Conservation (phyloP, 192 early-diverging fungal species). For the Gigaspora rosea region DNA sequence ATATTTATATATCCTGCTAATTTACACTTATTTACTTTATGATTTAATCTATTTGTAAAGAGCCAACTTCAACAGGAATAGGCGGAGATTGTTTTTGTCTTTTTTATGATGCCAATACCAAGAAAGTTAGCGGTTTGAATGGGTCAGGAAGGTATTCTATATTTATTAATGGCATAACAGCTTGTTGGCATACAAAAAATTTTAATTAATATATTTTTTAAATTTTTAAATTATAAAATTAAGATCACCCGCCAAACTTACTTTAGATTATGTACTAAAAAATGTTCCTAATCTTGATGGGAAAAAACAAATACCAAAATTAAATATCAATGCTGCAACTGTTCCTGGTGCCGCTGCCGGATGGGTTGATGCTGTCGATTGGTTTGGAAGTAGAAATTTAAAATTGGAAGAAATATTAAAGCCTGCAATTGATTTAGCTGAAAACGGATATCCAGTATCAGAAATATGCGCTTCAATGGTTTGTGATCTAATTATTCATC, state of each 20-base stretch:
- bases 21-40: not conserved
- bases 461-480: slow-evolving; percentile 49
- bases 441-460: slow-evolving; percentile 66
- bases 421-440: slow-evolving; percentile 71
- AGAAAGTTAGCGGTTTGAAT: slow-evolving; percentile 58
- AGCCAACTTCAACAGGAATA: slow-evolving; percentile 73
- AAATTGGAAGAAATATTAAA: slow-evolving; percentile 55
- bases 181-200: too few species aligned
- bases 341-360: slow-evolving; percentile 77
- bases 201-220: slow-evolving; percentile 11
- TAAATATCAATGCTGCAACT: slow-evolving; percentile 55
- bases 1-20: not conserved
- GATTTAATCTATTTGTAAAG: slow-evolving; percentile 40
- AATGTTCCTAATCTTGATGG: slow-evolving; percentile 33
- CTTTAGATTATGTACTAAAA: slow-evolving; percentile 45
- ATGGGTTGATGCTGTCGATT: slow-evolving; percentile 66
- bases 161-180: too few species aligned
- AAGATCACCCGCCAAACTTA: slow-evolving; percentile 57
- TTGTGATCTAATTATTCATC: too few species aligned
- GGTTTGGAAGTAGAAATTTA: slow-evolving; percentile 65
- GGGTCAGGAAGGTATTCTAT: slow-evolving; percentile 56
- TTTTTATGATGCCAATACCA: slow-evolving; percentile 66
- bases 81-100: slow-evolving; percentile 83
- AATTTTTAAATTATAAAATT: not conserved
- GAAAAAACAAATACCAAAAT: slow-evolving; percentile 37